Conservation (phyloP, 345 rosid species). For the Microcos paniculata region DNA sequence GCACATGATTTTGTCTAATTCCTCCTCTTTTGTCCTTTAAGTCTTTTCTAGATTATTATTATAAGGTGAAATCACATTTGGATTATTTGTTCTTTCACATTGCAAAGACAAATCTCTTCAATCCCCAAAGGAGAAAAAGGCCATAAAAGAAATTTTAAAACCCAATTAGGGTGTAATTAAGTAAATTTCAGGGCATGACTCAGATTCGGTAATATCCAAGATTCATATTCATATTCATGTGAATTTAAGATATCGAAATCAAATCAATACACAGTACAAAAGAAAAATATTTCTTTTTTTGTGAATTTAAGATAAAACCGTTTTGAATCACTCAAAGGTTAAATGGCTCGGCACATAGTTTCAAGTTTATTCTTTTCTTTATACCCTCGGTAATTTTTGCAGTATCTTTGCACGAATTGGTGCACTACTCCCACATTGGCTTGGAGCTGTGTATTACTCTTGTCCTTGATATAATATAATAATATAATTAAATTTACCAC, state of each 20-base stretch:
- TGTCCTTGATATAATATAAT: no score
- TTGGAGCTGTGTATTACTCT: no score
- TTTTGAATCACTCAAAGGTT: no score
- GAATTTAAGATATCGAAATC: no score
- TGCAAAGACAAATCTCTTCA: background rate
- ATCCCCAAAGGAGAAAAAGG: background rate
- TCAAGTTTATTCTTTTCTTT: background rate
- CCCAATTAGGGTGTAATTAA: background rate
- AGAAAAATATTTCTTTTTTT: no score
- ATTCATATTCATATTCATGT: no score
- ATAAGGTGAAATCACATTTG: background rate
- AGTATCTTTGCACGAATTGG: background rate
- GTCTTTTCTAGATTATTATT: background rate
- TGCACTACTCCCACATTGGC: background rate
- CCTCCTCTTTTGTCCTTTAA: background rate
- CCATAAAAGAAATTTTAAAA: background rate
- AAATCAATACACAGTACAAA: no score
- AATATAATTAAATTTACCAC: no score
- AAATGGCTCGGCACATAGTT: background rate
- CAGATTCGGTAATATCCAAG: background rate
- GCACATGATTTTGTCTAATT: constrained; percentile 27
- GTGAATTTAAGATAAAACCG: no score
- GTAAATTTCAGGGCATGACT: background rate
- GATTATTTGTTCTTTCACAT: background rate
- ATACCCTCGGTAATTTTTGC: background rate